Conservation (phyloP, 2,329 filamentous ascomycete genomes). For the Ceratocystis alfenasii region DNA sequence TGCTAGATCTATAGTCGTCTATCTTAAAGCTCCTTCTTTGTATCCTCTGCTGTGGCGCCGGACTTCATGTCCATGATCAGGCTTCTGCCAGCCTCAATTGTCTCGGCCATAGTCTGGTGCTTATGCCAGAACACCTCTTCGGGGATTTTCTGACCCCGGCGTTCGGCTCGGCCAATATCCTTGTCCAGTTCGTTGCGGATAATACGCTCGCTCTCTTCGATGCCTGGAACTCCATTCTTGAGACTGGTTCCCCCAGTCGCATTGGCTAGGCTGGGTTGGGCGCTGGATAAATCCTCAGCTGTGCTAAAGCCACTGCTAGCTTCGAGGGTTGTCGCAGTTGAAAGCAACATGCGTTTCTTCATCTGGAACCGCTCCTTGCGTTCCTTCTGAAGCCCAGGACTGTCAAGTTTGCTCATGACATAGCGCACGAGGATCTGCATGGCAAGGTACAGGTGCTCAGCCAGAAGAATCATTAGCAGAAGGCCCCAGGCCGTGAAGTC, state of each 20-base stretch:
- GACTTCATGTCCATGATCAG: constrained; percentile 33
- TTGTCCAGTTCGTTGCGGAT: constrained; percentile 54
- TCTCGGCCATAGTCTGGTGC: constrained; percentile 47
- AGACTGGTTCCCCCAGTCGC: constrained; percentile 21
- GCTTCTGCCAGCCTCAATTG: constrained; percentile 43
- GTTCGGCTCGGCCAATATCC: constrained; percentile 43
- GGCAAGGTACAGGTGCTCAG: constrained; percentile 81
- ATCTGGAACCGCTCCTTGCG: constrained; percentile 67
- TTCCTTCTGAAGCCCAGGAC: constrained; percentile 75
- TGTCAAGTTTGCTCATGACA: constrained; percentile 69
- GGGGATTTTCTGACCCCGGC: constrained; percentile 26
- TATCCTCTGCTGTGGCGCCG: neutral
- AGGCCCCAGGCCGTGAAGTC: constrained; percentile 62
- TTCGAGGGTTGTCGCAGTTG: constrained; percentile 40
- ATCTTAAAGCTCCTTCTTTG: constrained; percentile 4
- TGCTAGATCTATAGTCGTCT: neutral
- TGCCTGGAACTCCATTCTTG: constrained; percentile 32
- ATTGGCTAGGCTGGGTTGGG: constrained; percentile 27
- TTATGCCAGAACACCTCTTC: constrained; percentile 51
- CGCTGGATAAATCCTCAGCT: constrained; percentile 45
- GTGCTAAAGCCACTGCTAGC: constrained; percentile 39
- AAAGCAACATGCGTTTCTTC: constrained; percentile 59
- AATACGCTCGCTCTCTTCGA: constrained; percentile 48
- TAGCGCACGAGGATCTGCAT: constrained; percentile 60
- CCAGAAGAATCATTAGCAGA: constrained; percentile 68